These are phyloP conservation scores for Echria macrotheca DNA, from an alignment of 495 filamentous ascomycete genomes.

Conservation along the genomic window DNA sequence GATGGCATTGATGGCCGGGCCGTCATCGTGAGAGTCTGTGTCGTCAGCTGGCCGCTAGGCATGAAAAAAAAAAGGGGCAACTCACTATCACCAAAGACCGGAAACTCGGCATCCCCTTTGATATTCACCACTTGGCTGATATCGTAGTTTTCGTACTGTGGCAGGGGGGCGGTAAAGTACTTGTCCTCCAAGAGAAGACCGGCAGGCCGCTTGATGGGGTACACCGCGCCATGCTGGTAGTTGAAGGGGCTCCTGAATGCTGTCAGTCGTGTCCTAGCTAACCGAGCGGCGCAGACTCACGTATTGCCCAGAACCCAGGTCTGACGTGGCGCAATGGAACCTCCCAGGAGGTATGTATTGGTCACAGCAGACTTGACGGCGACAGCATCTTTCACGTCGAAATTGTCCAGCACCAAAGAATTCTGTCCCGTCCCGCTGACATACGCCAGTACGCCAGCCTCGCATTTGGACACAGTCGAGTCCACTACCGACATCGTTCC, in stretches of 20 bases:
- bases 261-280: too few species aligned
- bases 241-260: constrained; percentile 13
- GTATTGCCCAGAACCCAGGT: constrained; percentile 27
- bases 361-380: constrained; percentile 18
- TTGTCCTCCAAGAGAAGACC: constrained; percentile 27
- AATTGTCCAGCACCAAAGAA: constrained; percentile 52
- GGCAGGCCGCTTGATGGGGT: constrained; percentile 22
- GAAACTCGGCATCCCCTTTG: constrained; percentile 31
- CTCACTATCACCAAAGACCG: constrained; percentile 30
- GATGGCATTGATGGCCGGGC: constrained; percentile 35
- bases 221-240: constrained; percentile 30
- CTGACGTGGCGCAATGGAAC: constrained; percentile 16
- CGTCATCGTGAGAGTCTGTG: constrained; percentile 31
- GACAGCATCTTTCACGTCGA: constrained; percentile 21
- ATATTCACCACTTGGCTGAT: constrained; percentile 34
- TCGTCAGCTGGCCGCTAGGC: background rate
- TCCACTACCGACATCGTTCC: constrained; percentile 49
- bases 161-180: constrained; percentile 31
- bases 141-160: constrained; percentile 32
- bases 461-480: constrained; percentile 42
- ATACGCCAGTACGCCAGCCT: constrained; percentile 36
- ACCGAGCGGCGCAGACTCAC: constrained; percentile 3
- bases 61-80: background rate
- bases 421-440: constrained; percentile 37
- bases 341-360: constrained; percentile 11